Evolutionary conservation across 1,284 basidiomycete species (phyloP), one percentile per base, ranked within the genome.

Genomic region (Stygiomarasmius scandens): DNA sequence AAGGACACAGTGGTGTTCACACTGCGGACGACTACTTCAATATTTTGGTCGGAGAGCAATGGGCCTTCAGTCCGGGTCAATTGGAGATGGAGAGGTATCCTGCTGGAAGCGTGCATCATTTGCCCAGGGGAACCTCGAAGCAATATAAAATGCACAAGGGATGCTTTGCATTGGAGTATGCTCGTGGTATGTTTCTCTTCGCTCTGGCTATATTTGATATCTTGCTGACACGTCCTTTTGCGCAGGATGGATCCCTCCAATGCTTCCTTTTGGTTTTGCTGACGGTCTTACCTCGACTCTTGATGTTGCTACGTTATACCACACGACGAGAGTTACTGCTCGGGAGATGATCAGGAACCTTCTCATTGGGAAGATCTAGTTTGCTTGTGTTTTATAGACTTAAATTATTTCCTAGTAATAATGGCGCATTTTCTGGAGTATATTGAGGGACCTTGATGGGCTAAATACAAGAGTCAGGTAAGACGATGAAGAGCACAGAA

Each of bases 11-110:
- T 4, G 96, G 96, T 2, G 67, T 96, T 56, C 96, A 98, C 72
- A 95, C 95, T 0, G 95, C 95, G 2, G 95, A 97, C 67, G 96
- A 99, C 74, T 98, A 98, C 75, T 99, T 99, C 81, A 87, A 97
- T 72, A 98, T 99, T 67, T 80, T 99, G 23, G 77, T 84, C 32
- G 97, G 96, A 0, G 92, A 95, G 74, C 93, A 99, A 74, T 95
- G 91, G 85, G 96, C 95, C 1, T 97, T 94, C 72, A 67, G 63
- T 14, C 88, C 96, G 0, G 95, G 95, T 24, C 81, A 82, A 2
- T 77, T 98, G 36, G 84, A 87, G 64, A 90, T 85, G 79, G 95
- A 98, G 81, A 75, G 85, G 38, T 99, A 99, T 72, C 75, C 78
- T 2, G 78, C 93, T 1, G 96, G 96, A 4, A 86, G 84, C 55